Conservation (phyloP, 2,329 filamentous ascomycete genomes). For the Sporothrix protearum region DNA sequence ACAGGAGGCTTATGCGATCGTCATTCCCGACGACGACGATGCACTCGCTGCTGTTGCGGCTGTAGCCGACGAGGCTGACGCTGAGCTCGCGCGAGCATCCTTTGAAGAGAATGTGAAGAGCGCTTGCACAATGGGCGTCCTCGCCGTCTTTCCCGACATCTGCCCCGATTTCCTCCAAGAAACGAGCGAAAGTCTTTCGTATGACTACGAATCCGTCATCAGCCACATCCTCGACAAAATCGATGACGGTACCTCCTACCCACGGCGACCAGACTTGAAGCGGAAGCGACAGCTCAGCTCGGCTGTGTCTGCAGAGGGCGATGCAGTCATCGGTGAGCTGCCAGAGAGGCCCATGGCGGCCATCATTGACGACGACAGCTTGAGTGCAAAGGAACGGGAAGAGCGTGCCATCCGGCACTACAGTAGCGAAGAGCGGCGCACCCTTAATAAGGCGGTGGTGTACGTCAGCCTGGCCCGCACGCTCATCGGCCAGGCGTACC, state of each 20-base stretch:
- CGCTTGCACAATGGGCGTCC: conserved; percentile 35
- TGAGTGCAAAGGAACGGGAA: conserved; percentile 20
- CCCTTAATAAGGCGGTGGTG: conserved; percentile 18
- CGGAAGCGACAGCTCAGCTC: conserved; percentile 38
- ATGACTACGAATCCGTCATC: conserved; percentile 37
- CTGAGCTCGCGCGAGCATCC: neutral
- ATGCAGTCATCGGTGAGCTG: conserved; percentile 21
- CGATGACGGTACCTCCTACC: conserved; percentile 41
- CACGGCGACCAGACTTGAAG: conserved; percentile 37
- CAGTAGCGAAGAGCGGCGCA: conserved; percentile 29
- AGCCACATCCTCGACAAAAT: conserved; percentile 40
- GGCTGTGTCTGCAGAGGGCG: neutral
- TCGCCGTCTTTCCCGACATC: conserved; percentile 46
- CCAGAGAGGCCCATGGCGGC: conserved; percentile 23
- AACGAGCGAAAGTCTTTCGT: conserved; percentile 32
- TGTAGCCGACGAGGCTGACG: neutral
- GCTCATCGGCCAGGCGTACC: conserved; percentile 40
- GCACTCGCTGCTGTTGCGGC: neutral
- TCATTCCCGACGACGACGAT: neutral
- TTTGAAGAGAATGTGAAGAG: conserved; percentile 14
- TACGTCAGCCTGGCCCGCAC: conserved; percentile 28
- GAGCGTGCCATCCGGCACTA: conserved; percentile 27
- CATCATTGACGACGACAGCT: conserved; percentile 28
- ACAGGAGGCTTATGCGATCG: neutral
- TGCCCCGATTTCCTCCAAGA: conserved; percentile 39